phyloP scores from a whole-genome alignment of 2,329 filamentous ascomycete genomes.

The Colletotrichum sp. region DNA sequence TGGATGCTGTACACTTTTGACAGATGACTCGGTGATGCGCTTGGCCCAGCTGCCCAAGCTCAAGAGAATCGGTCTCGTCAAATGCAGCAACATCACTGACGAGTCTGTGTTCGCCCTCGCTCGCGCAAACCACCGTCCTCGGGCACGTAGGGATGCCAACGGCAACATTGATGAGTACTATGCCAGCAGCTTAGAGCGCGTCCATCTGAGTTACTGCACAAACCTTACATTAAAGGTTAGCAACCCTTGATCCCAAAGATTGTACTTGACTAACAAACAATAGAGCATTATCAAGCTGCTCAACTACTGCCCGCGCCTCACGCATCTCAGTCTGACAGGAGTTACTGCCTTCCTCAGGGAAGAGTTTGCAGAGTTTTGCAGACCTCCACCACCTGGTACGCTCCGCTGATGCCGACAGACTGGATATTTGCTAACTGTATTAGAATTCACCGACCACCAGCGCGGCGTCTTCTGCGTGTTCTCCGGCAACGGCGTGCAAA shows the following conservation, averaged over 20 bases:
- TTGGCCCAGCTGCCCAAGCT: conserved; percentile 89
- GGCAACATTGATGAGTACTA: conserved; percentile 59
- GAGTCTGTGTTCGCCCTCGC: conserved; percentile 86
- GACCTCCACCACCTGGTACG: conserved; percentile 78
- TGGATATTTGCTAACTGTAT: conserved; percentile 26
- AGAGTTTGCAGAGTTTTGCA: conserved; percentile 84
- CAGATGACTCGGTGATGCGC: conserved; percentile 83
- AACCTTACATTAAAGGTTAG: conserved; percentile 81
- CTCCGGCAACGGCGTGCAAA: conserved; percentile 81
- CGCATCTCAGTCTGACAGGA: conserved; percentile 92
- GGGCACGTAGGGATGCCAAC: conserved; percentile 52
- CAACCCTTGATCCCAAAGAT: conserved; percentile 16
- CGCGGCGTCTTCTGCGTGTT: conserved; percentile 97
- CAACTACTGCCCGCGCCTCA: conserved; percentile 90
- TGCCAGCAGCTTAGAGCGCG: conserved; percentile 79
- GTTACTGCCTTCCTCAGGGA: conserved; percentile 88
- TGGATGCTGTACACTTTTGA: conserved; percentile 90
- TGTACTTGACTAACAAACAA: background rate
- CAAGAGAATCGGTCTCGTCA: conserved; percentile 92
- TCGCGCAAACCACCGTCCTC: conserved; percentile 64
- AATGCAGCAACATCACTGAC: conserved; percentile 90
- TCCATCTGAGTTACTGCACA: conserved; percentile 95
- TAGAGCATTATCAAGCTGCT: conserved; percentile 90
- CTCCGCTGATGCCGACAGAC: background rate
- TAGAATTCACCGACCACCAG: conserved; percentile 95